Base-by-base conservation (phyloP, 495 filamentous ascomycete genomes). In the Copromyces sp. region DNA sequence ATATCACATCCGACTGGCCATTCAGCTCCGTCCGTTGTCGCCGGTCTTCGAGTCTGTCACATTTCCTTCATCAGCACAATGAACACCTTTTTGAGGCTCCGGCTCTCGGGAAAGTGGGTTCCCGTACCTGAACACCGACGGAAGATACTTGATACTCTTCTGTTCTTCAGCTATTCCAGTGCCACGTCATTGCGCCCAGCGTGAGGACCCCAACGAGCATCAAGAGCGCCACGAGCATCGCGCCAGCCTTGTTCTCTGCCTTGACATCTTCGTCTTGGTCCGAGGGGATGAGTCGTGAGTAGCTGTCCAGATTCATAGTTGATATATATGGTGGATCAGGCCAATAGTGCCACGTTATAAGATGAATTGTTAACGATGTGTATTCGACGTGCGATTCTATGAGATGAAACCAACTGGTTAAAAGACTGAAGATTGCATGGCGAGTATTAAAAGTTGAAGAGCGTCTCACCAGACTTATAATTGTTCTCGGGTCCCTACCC, bases 231-330 rank as follows among this genome's bases (percentile, higher is more conserved):
- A 75, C 29, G 4, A 45, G 17, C 53, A 68, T 68, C 20, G 45
- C 75, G 47, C 45, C 44, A 4, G 74, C 74, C 4, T 9, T 39
- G 32, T 29, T 32, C 24, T 42, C 32, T 61, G 29, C 20, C n/a
- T 59, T 35, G 42, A 70, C 7, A 17, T 75, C 72, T 35, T 78
- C 72, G 40, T 75, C 76, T 3, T 79, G 73, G 16, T 68, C 74
- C 37, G 75, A 79, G 2, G 75, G 74, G 53, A 77, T 79, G 24
- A 79, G 72, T 24, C 74, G 42, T 11, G 61, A 71, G 76, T 77
- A 78, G 71, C 77, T 78, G 73, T 78, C 71, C 42, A 77, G 73
- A 73, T 79, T 78, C 77, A 79, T 79, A 69, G 70, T 73, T 71
- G 45, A 29, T 37, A 29, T 37, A 29, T 47, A 20, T 53, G 6